These are phyloP conservation scores for Phytophthora podocarpi DNA, from an alignment of 352 stramenopile genomes.

Conservation along the genomic window DNA sequence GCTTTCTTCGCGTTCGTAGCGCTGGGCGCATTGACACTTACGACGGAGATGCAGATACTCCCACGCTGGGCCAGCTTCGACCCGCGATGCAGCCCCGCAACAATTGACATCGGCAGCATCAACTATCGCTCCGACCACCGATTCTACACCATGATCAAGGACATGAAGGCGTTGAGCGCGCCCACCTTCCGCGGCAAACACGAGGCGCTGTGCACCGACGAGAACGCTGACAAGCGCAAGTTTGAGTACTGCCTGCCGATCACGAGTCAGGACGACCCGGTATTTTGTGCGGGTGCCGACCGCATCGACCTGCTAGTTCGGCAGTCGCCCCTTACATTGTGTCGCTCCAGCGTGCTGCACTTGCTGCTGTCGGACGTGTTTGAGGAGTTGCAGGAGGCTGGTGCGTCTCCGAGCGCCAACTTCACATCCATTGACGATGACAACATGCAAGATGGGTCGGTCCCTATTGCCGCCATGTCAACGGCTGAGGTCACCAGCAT, in stretches of 20 bases:
- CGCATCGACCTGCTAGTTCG: conserved; percentile 42
- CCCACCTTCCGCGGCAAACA: conserved; percentile 28
- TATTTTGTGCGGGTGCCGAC: conserved; percentile 44
- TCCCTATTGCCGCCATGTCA: no score
- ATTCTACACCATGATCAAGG: conserved; percentile 14
- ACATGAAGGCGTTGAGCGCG: neutral
- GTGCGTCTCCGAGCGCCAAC: conserved; percentile 24
- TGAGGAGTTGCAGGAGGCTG: conserved; percentile 11
- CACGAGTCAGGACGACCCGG: conserved; percentile 39
- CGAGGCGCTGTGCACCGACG: conserved; percentile 7
- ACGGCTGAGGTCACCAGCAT: no score
- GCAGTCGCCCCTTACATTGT: conserved; percentile 22
- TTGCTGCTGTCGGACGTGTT: conserved; percentile 18
- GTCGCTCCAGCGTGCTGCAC: conserved; percentile 48
- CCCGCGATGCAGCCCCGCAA: conserved; percentile 4
- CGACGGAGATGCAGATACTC: conserved; percentile 5
- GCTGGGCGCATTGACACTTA: neutral
- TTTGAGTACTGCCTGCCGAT: conserved; percentile 52
- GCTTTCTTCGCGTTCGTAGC: conserved; percentile 1
- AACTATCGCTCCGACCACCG: conserved; percentile 16
- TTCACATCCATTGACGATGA: conserved; percentile 42
- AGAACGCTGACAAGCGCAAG: neutral
- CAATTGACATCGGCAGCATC: neutral
- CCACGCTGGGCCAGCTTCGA: conserved; percentile 14
- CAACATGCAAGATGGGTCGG: no score